Conservation (phyloP, 2,329 filamentous ascomycete species). For the Taxawa tesnikishii region DNA sequence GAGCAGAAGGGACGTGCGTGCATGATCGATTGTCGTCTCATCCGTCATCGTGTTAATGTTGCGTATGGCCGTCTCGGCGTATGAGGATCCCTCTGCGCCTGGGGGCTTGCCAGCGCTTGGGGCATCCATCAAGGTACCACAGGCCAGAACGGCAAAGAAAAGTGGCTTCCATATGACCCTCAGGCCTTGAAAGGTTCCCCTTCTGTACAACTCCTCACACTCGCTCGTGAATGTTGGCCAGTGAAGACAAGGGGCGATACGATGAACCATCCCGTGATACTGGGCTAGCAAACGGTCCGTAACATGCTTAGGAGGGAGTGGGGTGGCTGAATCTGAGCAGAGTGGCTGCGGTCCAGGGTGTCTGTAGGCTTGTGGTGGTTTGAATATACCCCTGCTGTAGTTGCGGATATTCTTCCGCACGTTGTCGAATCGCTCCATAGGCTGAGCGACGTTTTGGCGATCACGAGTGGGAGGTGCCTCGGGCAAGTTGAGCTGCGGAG, state of each 20-base stretch:
- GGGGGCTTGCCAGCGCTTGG: constrained; percentile 43
- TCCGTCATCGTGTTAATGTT: constrained; percentile 75
- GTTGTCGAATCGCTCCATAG: constrained; percentile 55
- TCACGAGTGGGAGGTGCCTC: constrained; percentile 22
- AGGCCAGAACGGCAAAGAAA: constrained; percentile 73
- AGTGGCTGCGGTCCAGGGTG: constrained; percentile 34
- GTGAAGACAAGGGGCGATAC: constrained; percentile 73
- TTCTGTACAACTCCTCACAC: constrained; percentile 65
- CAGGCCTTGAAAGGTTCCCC: constrained; percentile 46
- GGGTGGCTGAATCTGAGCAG: constrained; percentile 25
- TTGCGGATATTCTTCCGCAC: constrained; percentile 61
- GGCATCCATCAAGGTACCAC: constrained; percentile 62
- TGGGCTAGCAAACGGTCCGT: constrained; percentile 62
- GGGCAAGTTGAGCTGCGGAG: constrained; percentile 19
- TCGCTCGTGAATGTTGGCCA: constrained; percentile 72
- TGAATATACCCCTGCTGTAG: constrained; percentile 68
- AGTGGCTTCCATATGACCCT: constrained; percentile 63
- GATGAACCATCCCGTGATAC: constrained; percentile 67
- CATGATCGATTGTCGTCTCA: constrained; percentile 63
- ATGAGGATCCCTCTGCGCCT: constrained; percentile 46
- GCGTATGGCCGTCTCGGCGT: constrained; percentile 57
- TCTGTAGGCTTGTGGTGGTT: constrained; percentile 58
- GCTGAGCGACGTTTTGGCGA: constrained; percentile 29
- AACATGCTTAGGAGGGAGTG: constrained; percentile 56
- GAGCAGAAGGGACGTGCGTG: constrained; percentile 57